These are phyloP conservation scores for Collybia mongolica DNA, from an alignment of 768 basidiomycete genomes.

Conservation along the genomic window DNA sequence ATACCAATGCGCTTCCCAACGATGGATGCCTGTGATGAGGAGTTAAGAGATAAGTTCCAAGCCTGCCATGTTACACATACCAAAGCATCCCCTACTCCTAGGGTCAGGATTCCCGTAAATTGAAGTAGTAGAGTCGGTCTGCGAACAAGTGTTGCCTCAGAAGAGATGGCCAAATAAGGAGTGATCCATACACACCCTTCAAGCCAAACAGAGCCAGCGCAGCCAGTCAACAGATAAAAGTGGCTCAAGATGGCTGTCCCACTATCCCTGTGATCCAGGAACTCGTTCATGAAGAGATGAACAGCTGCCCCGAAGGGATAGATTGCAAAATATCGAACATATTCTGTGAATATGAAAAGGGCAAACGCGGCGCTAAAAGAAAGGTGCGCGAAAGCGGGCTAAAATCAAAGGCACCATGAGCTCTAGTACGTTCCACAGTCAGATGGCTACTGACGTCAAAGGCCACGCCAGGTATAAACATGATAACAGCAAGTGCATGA, in stretches of 20 bases:
- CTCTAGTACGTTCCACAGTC: constrained; percentile 11
- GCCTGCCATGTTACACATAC: constrained; percentile 40
- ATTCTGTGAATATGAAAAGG: constrained; percentile 93
- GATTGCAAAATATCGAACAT: constrained; percentile 96
- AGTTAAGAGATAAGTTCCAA: too few species aligned
- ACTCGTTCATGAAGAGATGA: constrained; percentile 97
- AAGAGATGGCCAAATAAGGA: constrained; percentile 1
- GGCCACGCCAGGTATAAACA: constrained; percentile 95
- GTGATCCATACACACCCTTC: constrained; percentile 67
- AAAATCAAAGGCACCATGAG: constrained; percentile 7
- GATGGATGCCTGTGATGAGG: constrained; percentile 74
- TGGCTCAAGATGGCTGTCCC: constrained; percentile 97
- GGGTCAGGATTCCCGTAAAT: constrained; percentile 84
- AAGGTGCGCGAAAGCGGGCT: constrained; percentile 97
- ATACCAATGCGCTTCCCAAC: constrained; percentile 84
- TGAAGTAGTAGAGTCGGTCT: constrained; percentile 46
- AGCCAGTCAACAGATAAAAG: constrained; percentile 95
- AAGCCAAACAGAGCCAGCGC: constrained; percentile 92
- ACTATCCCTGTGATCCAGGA: constrained; percentile 90
- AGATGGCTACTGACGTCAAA: constrained; percentile 68
- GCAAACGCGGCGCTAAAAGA: constrained; percentile 95
- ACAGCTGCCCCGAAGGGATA: constrained; percentile 93
- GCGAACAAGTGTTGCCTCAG: not conserved
- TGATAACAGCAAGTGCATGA: constrained; percentile 91
- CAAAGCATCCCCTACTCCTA: constrained; percentile 93